Evolutionary conservation across 2,329 filamentous ascomycete genomes (phyloP).

Genomic region (Penicillium sp.): DNA sequence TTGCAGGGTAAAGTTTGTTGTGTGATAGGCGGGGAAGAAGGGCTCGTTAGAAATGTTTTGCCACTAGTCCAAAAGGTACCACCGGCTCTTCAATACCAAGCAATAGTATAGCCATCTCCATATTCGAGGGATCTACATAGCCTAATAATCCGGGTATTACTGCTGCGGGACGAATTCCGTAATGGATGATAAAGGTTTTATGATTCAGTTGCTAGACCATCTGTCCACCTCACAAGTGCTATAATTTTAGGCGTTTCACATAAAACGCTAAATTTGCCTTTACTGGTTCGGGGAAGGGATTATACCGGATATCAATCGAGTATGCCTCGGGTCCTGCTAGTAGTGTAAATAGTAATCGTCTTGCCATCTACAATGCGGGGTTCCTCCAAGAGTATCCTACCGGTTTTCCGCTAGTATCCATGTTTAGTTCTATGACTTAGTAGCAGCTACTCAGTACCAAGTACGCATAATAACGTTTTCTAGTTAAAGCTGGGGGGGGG

Average conservation of each 20-base stretch:
- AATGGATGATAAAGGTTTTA: neutral
- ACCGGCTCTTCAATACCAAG: too few species aligned
- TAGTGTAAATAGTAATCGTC: neutral
- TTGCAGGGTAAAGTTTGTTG: constrained; percentile 7
- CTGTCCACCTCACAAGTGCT: neutral
- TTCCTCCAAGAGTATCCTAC: neutral
- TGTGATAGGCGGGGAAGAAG: neutral
- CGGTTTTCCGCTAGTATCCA: neutral
- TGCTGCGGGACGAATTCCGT: too few species aligned
- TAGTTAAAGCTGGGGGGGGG: neutral
- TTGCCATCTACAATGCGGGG: neutral
- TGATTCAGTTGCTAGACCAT: neutral
- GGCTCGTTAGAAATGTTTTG: neutral
- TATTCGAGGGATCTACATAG: neutral
- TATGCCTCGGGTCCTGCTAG: too few species aligned
- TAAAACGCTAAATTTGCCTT: neutral
- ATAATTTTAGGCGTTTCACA: neutral
- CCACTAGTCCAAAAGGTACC: neutral
- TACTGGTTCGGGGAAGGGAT: too few species aligned
- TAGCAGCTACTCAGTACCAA: neutral
- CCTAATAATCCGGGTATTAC: constrained; percentile 11
- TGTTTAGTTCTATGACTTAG: neutral
- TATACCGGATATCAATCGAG: too few species aligned
- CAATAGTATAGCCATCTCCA: neutral
- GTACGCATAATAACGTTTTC: neutral